Percentiles rank a stretch among this genome's conserved stretches.
phyloP scores from a whole-genome alignment of 768 basidiomycete species.

The Trametes meyenii region DNA sequence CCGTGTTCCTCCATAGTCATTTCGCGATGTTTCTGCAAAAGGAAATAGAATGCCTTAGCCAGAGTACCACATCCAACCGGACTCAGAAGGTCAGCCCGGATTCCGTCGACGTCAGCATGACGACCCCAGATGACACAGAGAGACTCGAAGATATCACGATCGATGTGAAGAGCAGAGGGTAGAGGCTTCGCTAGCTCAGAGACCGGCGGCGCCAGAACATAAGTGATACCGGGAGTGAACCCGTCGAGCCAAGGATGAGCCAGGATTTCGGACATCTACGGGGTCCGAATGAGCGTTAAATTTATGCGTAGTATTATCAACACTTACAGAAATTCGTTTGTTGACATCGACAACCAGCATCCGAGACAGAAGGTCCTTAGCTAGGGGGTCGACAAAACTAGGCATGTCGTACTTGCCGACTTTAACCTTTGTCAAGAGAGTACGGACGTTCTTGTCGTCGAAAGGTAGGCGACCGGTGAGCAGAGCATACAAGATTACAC shows the following conservation, averaged over 20 bases:
- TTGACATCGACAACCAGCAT: slow-evolving; percentile 90
- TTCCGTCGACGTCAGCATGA: slow-evolving; percentile 59
- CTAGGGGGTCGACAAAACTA: slow-evolving; percentile 75
- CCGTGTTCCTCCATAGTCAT: slow-evolving; percentile 58
- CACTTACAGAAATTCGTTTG: slow-evolving; percentile 74
- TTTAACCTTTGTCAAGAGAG: slow-evolving; percentile 84
- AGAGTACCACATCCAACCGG: slow-evolving; percentile 70
- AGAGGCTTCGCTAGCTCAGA: slow-evolving; percentile 68
- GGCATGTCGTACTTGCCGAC: slow-evolving; percentile 86
- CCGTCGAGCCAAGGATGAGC: slow-evolving; percentile 81
- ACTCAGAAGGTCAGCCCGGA: slow-evolving; percentile 68
- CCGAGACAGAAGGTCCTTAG: slow-evolving; percentile 77
- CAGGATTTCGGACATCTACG: slow-evolving; percentile 84
- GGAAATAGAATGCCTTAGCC: slow-evolving; percentile 89
- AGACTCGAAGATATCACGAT: slow-evolving; percentile 75
- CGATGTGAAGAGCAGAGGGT: slow-evolving; percentile 67
- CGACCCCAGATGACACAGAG: slow-evolving; percentile 85
- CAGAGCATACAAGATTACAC: slow-evolving; percentile 90
- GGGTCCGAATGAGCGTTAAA: not conserved
- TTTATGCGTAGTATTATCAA: not conserved
- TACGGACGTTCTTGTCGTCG: slow-evolving; percentile 84
- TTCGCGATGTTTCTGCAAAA: slow-evolving; percentile 77
- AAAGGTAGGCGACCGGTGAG: slow-evolving; percentile 91
- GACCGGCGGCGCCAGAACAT: slow-evolving; percentile 43
- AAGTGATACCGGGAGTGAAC: slow-evolving; percentile 50